phyloP scores from a whole-genome alignment of 2,329 filamentous ascomycete genomes.

The Scedosporium dehoogii region DNA sequence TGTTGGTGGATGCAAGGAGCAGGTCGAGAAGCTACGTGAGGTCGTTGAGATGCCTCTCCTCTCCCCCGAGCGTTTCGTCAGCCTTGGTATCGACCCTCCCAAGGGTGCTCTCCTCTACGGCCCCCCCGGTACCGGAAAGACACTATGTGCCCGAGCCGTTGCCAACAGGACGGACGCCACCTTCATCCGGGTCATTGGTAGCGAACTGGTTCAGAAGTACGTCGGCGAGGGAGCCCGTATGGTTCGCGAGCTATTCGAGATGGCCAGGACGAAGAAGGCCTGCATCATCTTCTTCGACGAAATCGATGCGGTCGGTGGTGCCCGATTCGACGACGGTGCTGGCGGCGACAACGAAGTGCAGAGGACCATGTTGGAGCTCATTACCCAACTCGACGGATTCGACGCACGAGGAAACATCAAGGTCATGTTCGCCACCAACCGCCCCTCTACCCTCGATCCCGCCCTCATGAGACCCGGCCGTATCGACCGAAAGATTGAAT shows the following conservation, averaged over 20 bases:
- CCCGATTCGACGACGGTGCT: slow-evolving; percentile 91
- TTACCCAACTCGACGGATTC: slow-evolving; percentile 94
- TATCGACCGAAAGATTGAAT: slow-evolving; percentile 98
- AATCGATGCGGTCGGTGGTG: slow-evolving; percentile 91
- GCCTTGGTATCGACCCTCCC: slow-evolving; percentile 95
- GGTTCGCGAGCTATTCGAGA: slow-evolving; percentile 98
- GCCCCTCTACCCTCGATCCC: slow-evolving; percentile 91
- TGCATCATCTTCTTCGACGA: slow-evolving; percentile 98
- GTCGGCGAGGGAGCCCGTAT: slow-evolving; percentile 96
- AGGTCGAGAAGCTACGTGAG: slow-evolving; percentile 97
- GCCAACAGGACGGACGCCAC: slow-evolving; percentile 97
- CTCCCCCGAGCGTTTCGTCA: slow-evolving; percentile 94
- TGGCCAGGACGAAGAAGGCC: slow-evolving; percentile 98
- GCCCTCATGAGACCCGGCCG: slow-evolving; percentile 93
- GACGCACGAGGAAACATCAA: slow-evolving; percentile 97
- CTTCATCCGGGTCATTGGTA: slow-evolving; percentile 97
- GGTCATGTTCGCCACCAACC: slow-evolving; percentile 98
- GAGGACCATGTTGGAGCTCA: slow-evolving; percentile 94
- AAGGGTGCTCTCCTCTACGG: slow-evolving; percentile 96
- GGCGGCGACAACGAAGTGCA: slow-evolving; percentile 97
- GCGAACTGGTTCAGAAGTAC: slow-evolving; percentile 97
- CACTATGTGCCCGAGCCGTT: slow-evolving; percentile 90
- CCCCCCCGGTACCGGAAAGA: slow-evolving; percentile 97
- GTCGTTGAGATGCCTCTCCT: slow-evolving; percentile 97
- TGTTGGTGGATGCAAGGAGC: slow-evolving; percentile 97